Base-by-base conservation (phyloP, 164 flowering plant species). In the Chloranthus sessilifolius region DNA sequence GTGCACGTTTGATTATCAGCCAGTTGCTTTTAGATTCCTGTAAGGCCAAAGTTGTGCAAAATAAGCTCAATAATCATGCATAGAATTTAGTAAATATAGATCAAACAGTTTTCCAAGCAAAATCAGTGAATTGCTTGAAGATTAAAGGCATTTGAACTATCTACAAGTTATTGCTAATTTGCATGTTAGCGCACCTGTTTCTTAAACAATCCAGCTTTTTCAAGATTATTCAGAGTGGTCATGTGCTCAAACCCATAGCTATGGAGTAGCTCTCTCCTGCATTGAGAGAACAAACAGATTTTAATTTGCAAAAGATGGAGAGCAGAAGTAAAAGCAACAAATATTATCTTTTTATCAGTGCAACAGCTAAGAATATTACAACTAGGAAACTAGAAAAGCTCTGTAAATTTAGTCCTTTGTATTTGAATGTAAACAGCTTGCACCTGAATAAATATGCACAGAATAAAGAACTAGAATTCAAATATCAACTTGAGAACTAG, bases 231-330 rank as follows among this genome's bases (percentile, higher is more conserved):
- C 59, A 94, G 67, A 5, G 92, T 84, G 30, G 62, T 76, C 73
- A 89, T 77, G 63, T 94, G 92, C 75, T 94, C 99, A 78, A 89
- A 89, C 31, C 99, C 99, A 74, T 94, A 94, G 68, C 99, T 89
- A 58, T 88, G 97, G 23, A 94, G 96, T 24, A 94, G 63, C 78
- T 94, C 99, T 71, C 97, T 82, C 95, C 99, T 92, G 48, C 10
- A 52, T 22, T 11, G 16, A 12, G 7, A 45, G 41, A 27, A 36
- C 14, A 41, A 53, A 22, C 26, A 38, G n/a, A n/a, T n/a, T n/a
- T n/a, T n/a, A n/a, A n/a, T n/a, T n/a, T n/a, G n/a, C n/a, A n/a
- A n/a, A n/a, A n/a, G n/a, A n/a, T n/a, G n/a, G n/a, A n/a, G 5
- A 39, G 19, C 24, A 19, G 43, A 39, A 19, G 20, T 37, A 23